Base-by-base conservation (phyloP, 1,139 yeast species). In the Ashbya aceris region DNA sequence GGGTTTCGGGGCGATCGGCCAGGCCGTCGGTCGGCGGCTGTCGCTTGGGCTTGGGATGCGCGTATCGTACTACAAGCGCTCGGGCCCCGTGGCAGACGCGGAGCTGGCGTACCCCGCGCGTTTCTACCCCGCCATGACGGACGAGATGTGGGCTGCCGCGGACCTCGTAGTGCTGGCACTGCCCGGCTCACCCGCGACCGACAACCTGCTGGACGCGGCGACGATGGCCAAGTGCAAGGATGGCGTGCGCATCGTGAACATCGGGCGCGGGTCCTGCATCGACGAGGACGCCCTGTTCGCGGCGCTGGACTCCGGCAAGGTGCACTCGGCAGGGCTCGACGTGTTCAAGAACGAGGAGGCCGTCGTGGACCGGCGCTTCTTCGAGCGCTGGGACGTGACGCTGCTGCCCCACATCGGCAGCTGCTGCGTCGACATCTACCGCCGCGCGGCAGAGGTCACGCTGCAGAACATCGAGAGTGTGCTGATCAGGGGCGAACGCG, bases 1-100 rank as follows among this genome's bases (percentile, higher is more conserved):
- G 2, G 95, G 95, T 0, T 79, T 84, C 54, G 95, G 95, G 1
- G 70, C 76, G 33, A 84, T 85, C 53, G 95, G 95, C 5, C 71
- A 71, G 55, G 69, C 72, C 30, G 75, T 83, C 41, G 94, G 79
- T 2, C 58, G 64, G 38, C 69, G 83, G 50, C 68, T 83, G 49
- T 47, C 66, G 28, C 66, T 66, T 8, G 52, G 49, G 2, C 64
- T 85, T 35, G 89, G 87, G 6, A 80, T 84, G 87, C 64, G 74
- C 14, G 69, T 83, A 28, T 73, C 73, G 50, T 83, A 81, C 53
- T 71, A 74, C 46, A 82, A 81, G 54, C 68, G 91, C 51, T 66
- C 68, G 0, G 61, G 62, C 2, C 65, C 67, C 30, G 63, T 82
- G 37, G 43, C 73, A 0, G 51, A 41, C 2, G 62, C 62, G 1